Evolutionary conservation across 768 basidiomycete species (phyloP), one percentile per base, ranked within the genome.

Genomic region (Paxillus ammoniavirescens): DNA sequence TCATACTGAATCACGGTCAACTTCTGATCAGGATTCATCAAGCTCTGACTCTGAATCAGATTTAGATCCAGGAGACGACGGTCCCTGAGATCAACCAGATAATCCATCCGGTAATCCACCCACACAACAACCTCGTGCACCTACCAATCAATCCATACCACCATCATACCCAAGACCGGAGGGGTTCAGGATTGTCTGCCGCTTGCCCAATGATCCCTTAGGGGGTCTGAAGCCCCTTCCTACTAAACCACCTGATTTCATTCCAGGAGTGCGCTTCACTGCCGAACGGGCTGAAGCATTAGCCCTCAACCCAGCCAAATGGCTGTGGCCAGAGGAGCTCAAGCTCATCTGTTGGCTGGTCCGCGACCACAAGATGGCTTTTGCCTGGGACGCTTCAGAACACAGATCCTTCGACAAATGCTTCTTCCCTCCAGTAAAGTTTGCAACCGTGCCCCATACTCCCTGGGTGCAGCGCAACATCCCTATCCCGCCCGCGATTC

Each of bases 321-420:
- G n/a, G 17, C 8, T 48, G 2, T 33, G 28, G 47, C 30, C 47
- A 2, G 17, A 33, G 9, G 23, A 48, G 13, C n/a, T 35, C 9
- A 48, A 48, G 18, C 17, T 37, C 9, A 7, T 37, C 35, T 8
- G 17, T 1, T 33, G 36, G 44, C 8, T 26, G 2, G 21, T 26
- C 10, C 13, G 13, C 14, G 15, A 26, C 8, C 47, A 73, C 8
- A 58, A 75, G 30, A 18, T 50, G 0, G 73, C 51, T 0, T 74
- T 79, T 40, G 74, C 77, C 0, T 79, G 73, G 74, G 65, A 66
- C 2, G 69, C 75, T 6, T 8, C 31, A 0, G 70, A 79, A 51
- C 58, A 62, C 8, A 75, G 77, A 2, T 37, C 45, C 0, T 74
- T 76, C 37, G 41, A 53, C 6, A 44, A 61, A 1, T 63, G 74